Conservation (phyloP, 768 basidiomycete species). For the Gyrodon lividus region DNA sequence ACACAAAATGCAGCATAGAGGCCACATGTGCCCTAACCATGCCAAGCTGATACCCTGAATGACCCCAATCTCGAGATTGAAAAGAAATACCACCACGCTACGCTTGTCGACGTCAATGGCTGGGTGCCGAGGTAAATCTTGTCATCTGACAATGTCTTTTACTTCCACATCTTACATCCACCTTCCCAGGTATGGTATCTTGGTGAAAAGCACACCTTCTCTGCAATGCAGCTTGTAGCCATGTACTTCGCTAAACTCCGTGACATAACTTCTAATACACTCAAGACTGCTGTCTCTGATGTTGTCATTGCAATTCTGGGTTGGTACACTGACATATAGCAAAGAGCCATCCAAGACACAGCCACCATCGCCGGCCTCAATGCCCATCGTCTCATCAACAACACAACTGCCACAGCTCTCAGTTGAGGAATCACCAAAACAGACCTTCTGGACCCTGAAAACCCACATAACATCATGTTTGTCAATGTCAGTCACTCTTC, state of each 20-base stretch:
- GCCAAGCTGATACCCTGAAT: too few species aligned
- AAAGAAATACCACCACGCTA: too few species aligned
- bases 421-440: constrained; percentile 99
- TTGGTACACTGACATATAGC: constrained; percentile 94
- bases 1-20: too few species aligned
- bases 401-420: constrained; percentile 92
- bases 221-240: constrained; percentile 85
- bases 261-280: constrained; percentile 81
- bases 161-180: constrained; percentile 11
- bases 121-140: too few species aligned
- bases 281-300: constrained; percentile 84
- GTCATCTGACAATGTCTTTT: constrained; percentile 5
- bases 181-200: constrained; percentile 76
- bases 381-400: constrained; percentile 93
- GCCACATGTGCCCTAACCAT: too few species aligned
- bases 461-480: constrained; percentile 85
- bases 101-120: too few species aligned
- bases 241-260: constrained; percentile 90
- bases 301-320: constrained; percentile 95
- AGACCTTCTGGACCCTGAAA: constrained; percentile 85
- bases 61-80: too few species aligned
- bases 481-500: constrained; percentile 94
- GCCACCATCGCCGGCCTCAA: constrained; percentile 88
- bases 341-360: constrained; percentile 87
- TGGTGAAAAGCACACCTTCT: constrained; percentile 76